These are phyloP conservation scores for Mycena albidolilacea DNA, from an alignment of 768 basidiomycete genomes.

Conservation along the genomic window DNA sequence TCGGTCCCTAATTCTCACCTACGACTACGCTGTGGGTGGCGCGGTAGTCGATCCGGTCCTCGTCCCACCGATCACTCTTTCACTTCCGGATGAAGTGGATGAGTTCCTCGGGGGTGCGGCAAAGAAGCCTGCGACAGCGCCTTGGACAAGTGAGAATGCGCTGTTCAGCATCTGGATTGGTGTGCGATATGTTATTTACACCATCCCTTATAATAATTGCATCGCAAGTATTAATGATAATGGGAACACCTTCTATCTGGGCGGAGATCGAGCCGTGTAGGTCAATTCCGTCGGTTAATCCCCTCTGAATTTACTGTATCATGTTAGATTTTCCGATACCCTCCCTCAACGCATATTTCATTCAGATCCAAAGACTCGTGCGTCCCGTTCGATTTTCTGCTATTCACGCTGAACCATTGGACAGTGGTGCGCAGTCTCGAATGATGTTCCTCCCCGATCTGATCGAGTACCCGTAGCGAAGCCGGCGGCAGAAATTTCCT, in stretches of 20 bases:
- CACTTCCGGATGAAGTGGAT: conserved; percentile 73
- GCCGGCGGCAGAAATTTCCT: conserved; percentile 72
- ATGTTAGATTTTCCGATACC: conserved; percentile 61
- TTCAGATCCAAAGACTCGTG: conserved; percentile 63
- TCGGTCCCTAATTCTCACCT: conserved; percentile 68
- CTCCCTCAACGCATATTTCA: conserved; percentile 66
- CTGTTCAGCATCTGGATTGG: conserved; percentile 78
- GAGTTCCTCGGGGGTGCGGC: conserved; percentile 65
- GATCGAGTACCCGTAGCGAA: conserved; percentile 47
- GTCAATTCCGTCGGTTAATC: conserved; percentile 33
- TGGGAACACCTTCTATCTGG: conserved; percentile 65
- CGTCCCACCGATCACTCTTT: conserved; percentile 69
- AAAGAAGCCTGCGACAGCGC: conserved; percentile 63
- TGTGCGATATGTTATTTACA: neutral
- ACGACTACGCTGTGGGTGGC: conserved; percentile 77
- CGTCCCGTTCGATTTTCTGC: conserved; percentile 32
- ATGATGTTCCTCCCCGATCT: neutral
- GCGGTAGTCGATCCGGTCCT: conserved; percentile 74
- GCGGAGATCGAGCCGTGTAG: conserved; percentile 65
- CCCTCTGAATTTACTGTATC: neutral
- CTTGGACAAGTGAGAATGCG: conserved; percentile 71
- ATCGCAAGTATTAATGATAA: conserved; percentile 72
- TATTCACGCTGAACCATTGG: neutral
- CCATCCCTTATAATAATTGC: neutral
- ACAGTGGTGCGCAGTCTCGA: conserved; percentile 48